Base-by-base conservation (phyloP, 306 rosid species). In the Astragalus glycyphyllos region DNA sequence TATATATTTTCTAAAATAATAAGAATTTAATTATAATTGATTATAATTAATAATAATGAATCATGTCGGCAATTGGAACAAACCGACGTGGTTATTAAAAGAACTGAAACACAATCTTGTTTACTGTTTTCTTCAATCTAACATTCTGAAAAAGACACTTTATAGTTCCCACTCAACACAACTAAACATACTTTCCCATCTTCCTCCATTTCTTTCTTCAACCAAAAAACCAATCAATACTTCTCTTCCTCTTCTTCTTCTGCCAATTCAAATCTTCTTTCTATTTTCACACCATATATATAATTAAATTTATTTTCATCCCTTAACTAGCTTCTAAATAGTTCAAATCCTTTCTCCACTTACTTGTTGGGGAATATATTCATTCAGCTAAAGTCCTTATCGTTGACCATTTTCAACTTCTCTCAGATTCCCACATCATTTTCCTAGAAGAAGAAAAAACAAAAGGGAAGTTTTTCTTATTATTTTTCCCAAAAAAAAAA, bases 351-450 rank as follows among this genome's bases (percentile, higher is more conserved):
- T 13, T 16, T 54, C 42, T 42, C 48, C 65, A 75, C 68, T 53
- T 26, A 26, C 31, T 26, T 23, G 29, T 23, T 32, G 32, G 31
- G 12, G 23, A 45, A 45, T 65, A 15, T 56, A 42, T 55, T 46
- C 73, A 5, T 35, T 59, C 29, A 8, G 34, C 56, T 16, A 26
- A 23, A 13, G 57, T 41, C 29, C n/a, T n/a, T n/a, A 20, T 20
- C 23, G 8, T 46, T 10, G 0, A n/a, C 53, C 23, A 75, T 42
- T 69, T 49, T 48, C 60, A 10, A 7, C 23, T 47, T 65, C 66
- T 59, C 50, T 58, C 31, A 26, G 5, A 62, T 74, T 74, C 76
- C 23, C 12, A 16, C 16, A 35, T 42, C 26, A 38, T 40, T 5
- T 5, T 29, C 4, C 35, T 6, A 57, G 2, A 38, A 13, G 20